Evolutionary conservation across 148 eudicot species (phyloP), one percentile per base, ranked within the genome.

Genomic region (Nepenthes mirabilis): DNA sequence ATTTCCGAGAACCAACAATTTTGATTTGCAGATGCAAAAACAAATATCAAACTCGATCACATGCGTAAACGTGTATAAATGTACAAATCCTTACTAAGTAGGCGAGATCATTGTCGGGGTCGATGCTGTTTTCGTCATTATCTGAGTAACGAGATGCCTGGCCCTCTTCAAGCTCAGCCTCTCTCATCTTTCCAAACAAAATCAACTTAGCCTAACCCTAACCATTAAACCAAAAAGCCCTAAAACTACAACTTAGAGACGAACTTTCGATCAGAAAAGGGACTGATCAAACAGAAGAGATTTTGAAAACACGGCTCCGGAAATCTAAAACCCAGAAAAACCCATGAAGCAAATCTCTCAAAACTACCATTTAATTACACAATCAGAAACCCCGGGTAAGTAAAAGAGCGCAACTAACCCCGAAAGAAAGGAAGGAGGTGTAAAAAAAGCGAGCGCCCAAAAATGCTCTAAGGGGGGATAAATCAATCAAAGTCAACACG

Each of bases 301-400:
- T 23, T 56, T 56, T 13, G 57, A 40, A 70, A 62, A 63, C 67
- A 73, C 70, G 74, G 67, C 80, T 79, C 58, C 83, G 77, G 47
- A 79, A 79, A 79, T 79, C 83, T 80, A 79, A 79, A 75, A 79
- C 83, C 83, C 83, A 79, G 75, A 79, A 79, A 79, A 79, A 79
- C 72, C 80, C 80, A 64, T 70, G 75, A 10, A 75, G 67, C 61
- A 70, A 72, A 72, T 69, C 80, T 71, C 80, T 75, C 77, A 79
- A 72, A 50, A 72, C 80, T 59, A 70, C 67, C 83, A 75, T 75
- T 40, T 79, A 77, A 56, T 37, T 47, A 57, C 66, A 63, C 47
- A 62, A 50, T 49, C 65, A 36, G 43, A 52, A 63, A 53, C n/a
- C 45, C 58, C 58, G 13, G 45, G 8, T 40, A 40, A 40, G 45